Evolutionary conservation across 108 stramenopile genomes (phyloP), one percentile per base, ranked within the genome.

Genomic region (Fragilariopsis cylindrus): DNA sequence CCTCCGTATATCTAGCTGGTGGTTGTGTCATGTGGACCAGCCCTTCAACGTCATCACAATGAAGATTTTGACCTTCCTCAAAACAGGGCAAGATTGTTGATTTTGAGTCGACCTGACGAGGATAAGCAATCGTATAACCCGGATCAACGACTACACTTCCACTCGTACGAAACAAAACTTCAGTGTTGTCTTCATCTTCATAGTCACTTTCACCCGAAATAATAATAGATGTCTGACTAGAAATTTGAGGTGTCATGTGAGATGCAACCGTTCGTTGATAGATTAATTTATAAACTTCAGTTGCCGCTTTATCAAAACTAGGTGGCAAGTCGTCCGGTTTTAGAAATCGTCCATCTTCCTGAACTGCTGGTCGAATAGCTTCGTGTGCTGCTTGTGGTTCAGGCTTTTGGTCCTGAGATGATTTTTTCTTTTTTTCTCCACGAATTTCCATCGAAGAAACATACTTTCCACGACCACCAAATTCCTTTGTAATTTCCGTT

Each of bases 341-440:
- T 3, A 65, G 16, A 69, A 84, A 81, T 5, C 48, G 7, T 13
- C 84, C 80, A 67, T 77, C 84, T 13, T 75, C 67, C 54, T 81
- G 75, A 48, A 85, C 71, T 3, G 91, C 82, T 0, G 93, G 93
- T 15, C 93, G 91, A 57, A 94, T 90, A 8, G 93, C 93, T 76
- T 94, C 93, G 73, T 94, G 93, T 19, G 93, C 93, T 71, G 91
- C 93, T 66, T 94, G 93, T 16, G 85, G 85, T 45, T 85, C 85
- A 39, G 84, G 82, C 16, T 62, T 70, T 48, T 78, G 69, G 52
- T 76, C 64, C 8, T 60, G 69, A 21, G 66, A 45, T 21, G 45
- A 44, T 47, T 75, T 54, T 39, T 5, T 72, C 1, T 65, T 76
- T 18, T 48, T 75, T 9, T n/a, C 16, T 49, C 68, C 8, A 8